Base-by-base conservation (phyloP, 2,329 filamentous ascomycete genomes). In the Biscogniauxia mediterranea region DNA sequence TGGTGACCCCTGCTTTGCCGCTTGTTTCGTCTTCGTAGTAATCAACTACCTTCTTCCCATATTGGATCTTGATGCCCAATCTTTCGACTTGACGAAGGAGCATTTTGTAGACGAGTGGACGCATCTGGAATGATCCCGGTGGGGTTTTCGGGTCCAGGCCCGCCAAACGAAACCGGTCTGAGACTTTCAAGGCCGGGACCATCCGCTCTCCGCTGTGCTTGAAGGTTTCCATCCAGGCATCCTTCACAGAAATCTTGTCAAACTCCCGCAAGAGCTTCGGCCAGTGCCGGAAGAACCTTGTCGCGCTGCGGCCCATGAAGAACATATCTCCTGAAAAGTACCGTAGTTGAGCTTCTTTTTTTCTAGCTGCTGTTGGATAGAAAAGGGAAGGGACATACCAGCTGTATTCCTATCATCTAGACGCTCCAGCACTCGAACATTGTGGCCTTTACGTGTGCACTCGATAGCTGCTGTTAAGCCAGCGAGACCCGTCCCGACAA, bases 391-490 rank as follows among this genome's bases (percentile, higher is more conserved):
- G n/a, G 8, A 69, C 75, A 66, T 69, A 82, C 81, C 82, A 58
- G 79, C 77, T 13, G 81, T 83, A 71, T 83, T 84, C 71, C 83
- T 82, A 53, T 76, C 74, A 15, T 74, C 69, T 60, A 81, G 80
- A 21, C 79, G 76, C 59, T 83, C 81, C 9, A 85, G 74, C 21
- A 84, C 73, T 3, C 75, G 71, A 61, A 77, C 84, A 11, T 76
- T 78, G 69, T 88, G 85, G 6, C 85, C 85, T 71, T 88, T 85
- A 20, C 83, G 80, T 54, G 81, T 74, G 67, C 84, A 86, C 75
- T 88, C 85, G 60, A 88, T 84, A 20, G 84, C 83, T 11, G 84
- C 83, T 8, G 85, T 85, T 32, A 88, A 76, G 20, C 85, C 86
- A 52, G 83, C 86, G 57, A 88, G 85, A 7, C 85, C 85, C 65